A percentile compares a stretch with the other conserved stretches of the same genome.
Evolutionary conservation across 2,329 filamentous ascomycete genomes (phyloP).

Genomic region (Aspergillus chevalieri): DNA sequence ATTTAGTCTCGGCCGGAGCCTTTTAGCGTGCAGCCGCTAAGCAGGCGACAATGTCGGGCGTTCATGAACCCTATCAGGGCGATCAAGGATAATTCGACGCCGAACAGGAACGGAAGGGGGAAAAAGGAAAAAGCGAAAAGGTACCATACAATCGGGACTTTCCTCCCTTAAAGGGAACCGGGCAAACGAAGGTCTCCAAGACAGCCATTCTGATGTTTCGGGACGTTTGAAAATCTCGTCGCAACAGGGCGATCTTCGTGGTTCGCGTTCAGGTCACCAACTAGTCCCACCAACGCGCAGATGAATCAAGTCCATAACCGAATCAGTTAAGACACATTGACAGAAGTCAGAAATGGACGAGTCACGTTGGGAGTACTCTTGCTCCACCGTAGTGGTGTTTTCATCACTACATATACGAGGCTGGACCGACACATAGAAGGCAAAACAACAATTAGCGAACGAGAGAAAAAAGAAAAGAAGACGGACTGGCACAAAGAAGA

Average conservation of each 20-base stretch:
- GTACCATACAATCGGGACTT: neutral
- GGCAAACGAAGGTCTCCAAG: slow-evolving; percentile 12
- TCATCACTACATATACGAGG: neutral
- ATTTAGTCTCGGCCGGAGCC: slow-evolving; percentile 16
- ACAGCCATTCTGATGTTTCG: slow-evolving; percentile 14
- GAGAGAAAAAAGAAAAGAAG: neutral
- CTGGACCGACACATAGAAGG: neutral
- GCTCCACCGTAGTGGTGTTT: neutral
- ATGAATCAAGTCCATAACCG: neutral
- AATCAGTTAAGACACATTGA: neutral
- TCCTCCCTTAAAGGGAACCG: neutral
- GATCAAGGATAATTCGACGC: neutral
- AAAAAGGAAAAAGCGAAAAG: neutral
- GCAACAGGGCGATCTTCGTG: slow-evolving; percentile 1
- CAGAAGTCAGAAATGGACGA: neutral
- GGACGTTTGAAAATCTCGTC: slow-evolving; percentile 5
- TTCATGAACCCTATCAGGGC: neutral
- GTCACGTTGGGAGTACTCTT: neutral
- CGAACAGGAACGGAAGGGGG: neutral
- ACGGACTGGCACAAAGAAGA: neutral
- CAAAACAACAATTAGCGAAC: neutral
- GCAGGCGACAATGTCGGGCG: neutral
- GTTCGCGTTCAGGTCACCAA: slow-evolving; percentile 7
- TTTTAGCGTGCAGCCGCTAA: slow-evolving; percentile 2
- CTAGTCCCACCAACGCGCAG: neutral